phyloP scores from a whole-genome alignment of 805 yeast genomes.

The Kockiozyma suomiensis region DNA sequence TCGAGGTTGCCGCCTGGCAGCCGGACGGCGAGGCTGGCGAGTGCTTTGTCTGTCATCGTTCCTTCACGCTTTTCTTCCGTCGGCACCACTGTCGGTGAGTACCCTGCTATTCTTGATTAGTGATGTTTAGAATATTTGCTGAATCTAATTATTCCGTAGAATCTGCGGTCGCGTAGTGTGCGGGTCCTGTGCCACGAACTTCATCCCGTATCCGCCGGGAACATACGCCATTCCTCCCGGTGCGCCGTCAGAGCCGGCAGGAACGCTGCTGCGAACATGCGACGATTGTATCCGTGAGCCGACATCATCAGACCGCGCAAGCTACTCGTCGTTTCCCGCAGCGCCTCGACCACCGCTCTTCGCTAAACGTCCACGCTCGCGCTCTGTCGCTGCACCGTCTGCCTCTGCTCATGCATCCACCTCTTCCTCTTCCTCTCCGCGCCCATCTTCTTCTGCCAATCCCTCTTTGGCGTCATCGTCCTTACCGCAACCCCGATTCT shows the following conservation, averaged over 20 bases:
- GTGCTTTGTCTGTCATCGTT: constrained; percentile 59
- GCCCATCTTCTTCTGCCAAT: background rate
- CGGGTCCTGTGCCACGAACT: constrained; percentile 61
- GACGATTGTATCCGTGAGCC: constrained; percentile 70
- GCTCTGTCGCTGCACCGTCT: constrained; percentile 10
- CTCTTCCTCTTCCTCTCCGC: background rate
- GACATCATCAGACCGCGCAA: constrained; percentile 2
- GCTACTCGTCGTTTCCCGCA: constrained; percentile 11
- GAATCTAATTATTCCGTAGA: constrained; percentile 30
- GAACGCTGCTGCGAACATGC: constrained; percentile 71
- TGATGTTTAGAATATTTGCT: constrained; percentile 20
- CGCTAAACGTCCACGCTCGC: constrained; percentile 5
- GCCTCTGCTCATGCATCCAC: constrained; percentile 8
- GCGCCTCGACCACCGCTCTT: background rate
- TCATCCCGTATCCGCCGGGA: constrained; percentile 58
- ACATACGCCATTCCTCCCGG: constrained; percentile 59
- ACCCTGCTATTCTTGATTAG: background rate
- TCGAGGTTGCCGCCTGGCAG: constrained; percentile 57
- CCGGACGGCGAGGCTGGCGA: constrained; percentile 55
- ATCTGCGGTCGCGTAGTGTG: constrained; percentile 80
- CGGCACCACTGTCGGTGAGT: constrained; percentile 76
- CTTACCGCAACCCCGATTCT: background rate
- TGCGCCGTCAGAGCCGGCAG: constrained; percentile 54
- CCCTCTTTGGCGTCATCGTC: constrained; percentile 12
- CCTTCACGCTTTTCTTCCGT: constrained; percentile 64